Evolutionary conservation across 2,329 filamentous ascomycete species (phyloP), one percentile per base, ranked within the genome.

Genomic region (Talaromyces sp.): DNA sequence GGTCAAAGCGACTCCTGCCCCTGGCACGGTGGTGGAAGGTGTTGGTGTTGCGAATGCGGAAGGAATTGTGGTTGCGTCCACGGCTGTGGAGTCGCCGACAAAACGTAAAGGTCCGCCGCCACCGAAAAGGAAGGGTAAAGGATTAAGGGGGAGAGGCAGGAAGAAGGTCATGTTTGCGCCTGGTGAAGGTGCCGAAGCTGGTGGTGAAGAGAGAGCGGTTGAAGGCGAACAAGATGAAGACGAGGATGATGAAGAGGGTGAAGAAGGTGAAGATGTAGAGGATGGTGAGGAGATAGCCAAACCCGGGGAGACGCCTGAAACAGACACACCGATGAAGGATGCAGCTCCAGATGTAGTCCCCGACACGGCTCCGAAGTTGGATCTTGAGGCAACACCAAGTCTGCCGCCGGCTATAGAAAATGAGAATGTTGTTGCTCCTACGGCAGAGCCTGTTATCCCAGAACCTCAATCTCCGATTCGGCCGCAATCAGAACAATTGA

Each of bases 41-140:
- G 75, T 85, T 70, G 79, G 85, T 67, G 80, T 88, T 36, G 86
- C 88, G 56, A 88, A 88, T 70, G 82, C 84, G 51, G 83, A 88
- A 65, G 86, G 86, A 43, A 79, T 87, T 22, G 81, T 88, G 22
- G 86, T 86, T 67, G 83, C 82, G 29, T 76, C 81, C 54, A 79
- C 80, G 75, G 68, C 72, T 75, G 70, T 82, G 75, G 70, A 76
- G 70, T 83, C 83, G 25, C 83, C 84, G 17, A 78, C 81, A 4
- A 84, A 83, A 73, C 86, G 89, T 73, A 87, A 89, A 67, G 89
- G 89, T 0, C 89, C 89, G 31, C 90, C 91, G 0, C 90, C 91
- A 1, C 91, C 91, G 0, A 93, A 92, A 76, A 89, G 91, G 76
- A 96, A 94, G 82, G 83, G 86, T 58, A 93, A 91, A 76, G 90